Base-by-base conservation (phyloP, 495 filamentous ascomycete genomes). In the Mycothermus thermophilus region DNA sequence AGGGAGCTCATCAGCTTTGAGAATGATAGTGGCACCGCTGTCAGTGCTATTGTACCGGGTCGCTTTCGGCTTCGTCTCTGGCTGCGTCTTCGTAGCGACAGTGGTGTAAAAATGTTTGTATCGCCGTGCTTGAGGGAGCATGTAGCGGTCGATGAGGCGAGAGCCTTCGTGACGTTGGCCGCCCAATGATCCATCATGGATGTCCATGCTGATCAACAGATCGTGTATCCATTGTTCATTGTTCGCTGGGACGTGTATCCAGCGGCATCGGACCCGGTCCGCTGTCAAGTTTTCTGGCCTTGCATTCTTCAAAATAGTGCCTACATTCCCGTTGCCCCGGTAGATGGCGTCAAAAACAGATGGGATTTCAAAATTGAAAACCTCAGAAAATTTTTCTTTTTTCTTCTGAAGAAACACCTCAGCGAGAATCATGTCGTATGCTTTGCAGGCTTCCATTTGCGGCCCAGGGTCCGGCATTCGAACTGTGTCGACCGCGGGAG, bases 131-230 rank as follows among this genome's bases (percentile, higher is more conserved):
- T 43, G 41, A 7, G 41, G 41, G 31, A 43, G 35, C 41, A 43
- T 43, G 30, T 43, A 43, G 6, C 41, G 41, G 17, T 38, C 41
- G 36, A 43, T 43, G 15, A 43, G 35, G 12, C 35, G 41, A 14
- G 41, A 43, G 3, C 41, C 41, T 32, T 43, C 41, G 16, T 43
- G 41, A 5, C 41, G 36, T 27, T 43, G 41, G 16, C 41, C 35
- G 23, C 41, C 36, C 35, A 39, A 31, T 4, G 37, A 44, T 2
- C 22, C n/a, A 16, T 44, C 35, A n/a, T 40, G 37, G 13, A 44
- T 44, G 4, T 29, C 42, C 37, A 36, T 40, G 27, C 37, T 39
- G 3, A 36, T 8, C 18, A 44, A 24, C 11, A 44, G 35, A 14
- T 39, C 41, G 27, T 39, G 36, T 13, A 40, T 27, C 36, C 41